Conservation (phyloP, 306 rosid genomes). For the Cucurbita ficifolia region DNA sequence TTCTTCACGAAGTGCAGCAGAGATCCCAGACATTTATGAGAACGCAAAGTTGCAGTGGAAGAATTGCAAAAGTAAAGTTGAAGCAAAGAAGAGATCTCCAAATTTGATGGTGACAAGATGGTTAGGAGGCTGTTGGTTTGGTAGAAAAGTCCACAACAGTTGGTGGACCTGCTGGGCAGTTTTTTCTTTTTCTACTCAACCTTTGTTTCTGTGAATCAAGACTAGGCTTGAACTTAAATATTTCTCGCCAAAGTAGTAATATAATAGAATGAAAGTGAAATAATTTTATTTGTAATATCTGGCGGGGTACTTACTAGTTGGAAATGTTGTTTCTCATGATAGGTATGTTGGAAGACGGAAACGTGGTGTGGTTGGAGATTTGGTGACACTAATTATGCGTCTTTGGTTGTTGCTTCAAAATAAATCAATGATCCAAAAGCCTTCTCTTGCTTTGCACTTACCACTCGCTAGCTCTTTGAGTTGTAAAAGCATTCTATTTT, state of each 20-base stretch:
- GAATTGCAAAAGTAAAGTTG: background rate
- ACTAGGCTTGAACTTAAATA: background rate
- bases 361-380: background rate
- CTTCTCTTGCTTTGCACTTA: background rate
- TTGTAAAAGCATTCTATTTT: too few relatives aligned
- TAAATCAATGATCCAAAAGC: background rate
- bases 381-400: background rate
- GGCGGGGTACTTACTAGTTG: too few relatives aligned
- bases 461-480: background rate
- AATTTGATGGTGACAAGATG: background rate
- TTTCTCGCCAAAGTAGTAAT: background rate
- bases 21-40: background rate
- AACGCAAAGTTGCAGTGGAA: background rate
- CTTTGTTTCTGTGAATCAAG: background rate
- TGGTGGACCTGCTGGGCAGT: constrained; percentile 2
- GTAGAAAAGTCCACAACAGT: background rate
- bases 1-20: background rate
- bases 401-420: background rate
- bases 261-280: background rate
- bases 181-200: background rate
- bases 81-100: constrained; percentile 10
- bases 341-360: background rate
- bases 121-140: background rate
- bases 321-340: background rate
- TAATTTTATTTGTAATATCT: background rate